phyloP scores from a whole-genome alignment of 2,329 filamentous ascomycete genomes.

The Alternaria ventricosa region DNA sequence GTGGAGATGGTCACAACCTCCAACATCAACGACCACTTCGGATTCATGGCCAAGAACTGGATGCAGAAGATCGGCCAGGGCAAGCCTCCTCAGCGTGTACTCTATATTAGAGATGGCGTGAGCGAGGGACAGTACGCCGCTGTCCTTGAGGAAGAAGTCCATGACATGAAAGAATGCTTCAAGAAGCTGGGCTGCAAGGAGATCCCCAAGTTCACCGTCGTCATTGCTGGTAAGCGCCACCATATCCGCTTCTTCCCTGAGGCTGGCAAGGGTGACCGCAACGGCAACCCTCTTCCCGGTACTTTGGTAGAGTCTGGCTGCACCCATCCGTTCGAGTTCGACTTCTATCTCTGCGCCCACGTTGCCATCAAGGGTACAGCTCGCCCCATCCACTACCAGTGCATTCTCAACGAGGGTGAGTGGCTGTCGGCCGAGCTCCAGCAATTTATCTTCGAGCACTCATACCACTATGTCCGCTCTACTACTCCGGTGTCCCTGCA shows the following conservation, averaged over 20 bases:
- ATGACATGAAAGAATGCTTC: constrained; percentile 70
- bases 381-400: constrained; percentile 89
- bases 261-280: constrained; percentile 68
- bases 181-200: constrained; percentile 46
- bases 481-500: constrained; percentile 89
- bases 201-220: constrained; percentile 76
- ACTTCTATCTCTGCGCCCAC: constrained; percentile 78
- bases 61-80: constrained; percentile 60
- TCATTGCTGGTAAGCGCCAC: constrained; percentile 91
- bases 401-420: constrained; percentile 81
- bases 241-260: constrained; percentile 87
- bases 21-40: constrained; percentile 72
- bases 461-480: constrained; percentile 89
- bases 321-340: constrained; percentile 89
- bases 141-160: constrained; percentile 80
- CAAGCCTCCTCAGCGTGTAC: constrained; percentile 72
- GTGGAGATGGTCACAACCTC: constrained; percentile 76
- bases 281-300: constrained; percentile 83
- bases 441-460: constrained; percentile 91
- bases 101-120: constrained; percentile 94
- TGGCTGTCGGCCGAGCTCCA: constrained; percentile 74
- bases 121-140: constrained; percentile 81
- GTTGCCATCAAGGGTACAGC: constrained; percentile 92
- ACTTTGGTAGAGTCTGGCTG: constrained; percentile 87
- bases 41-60: constrained; percentile 71